Evolutionary conservation across 2,329 filamentous ascomycete species (phyloP), one percentile per base, ranked within the genome.

Genomic region (Colletotrichum sp.): DNA sequence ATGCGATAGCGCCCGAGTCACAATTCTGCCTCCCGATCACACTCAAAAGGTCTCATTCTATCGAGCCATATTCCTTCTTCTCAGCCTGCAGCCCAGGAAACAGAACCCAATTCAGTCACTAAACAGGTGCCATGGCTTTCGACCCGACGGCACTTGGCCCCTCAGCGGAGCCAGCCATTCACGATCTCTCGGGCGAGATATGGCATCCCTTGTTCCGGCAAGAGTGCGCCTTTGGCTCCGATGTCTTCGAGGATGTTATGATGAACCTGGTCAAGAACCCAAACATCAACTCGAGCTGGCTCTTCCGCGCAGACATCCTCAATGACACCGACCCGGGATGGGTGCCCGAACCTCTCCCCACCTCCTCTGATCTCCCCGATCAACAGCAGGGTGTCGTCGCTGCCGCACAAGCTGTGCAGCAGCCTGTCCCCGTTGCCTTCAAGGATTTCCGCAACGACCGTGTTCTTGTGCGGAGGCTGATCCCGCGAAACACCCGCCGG

Each of bases 401-500:
- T 21, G 78, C 82, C 21, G 61, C 61, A 67, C 63, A 48, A 68
- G 43, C n/a, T 72, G 48, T 61, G 57, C 72, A 63, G 48, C 75
- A 74, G 36, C 83, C 84, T 26, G 77, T 79, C 67, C 84, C 90
- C 10, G 83, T 88, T 43, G 84, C 86, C 60, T 90, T 93, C 78
- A 79, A 78, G 65, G 84, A 81, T 64, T 88, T 88, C 75, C 78
- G 83, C n/a, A 61, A 77, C 43, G 65, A 89, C 28, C 92, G 93
- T 78, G 92, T 92, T 2, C 88, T 98, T 24, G 90, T 98, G 9
- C 90, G 96, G 75, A 93, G 90, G 76, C 87, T 98, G 80, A 93
- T 98, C 63, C 96, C 96, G 5, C 90, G 96, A 67, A 98, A 98
- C 83, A 91, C 93, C 4, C 89, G 93, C 71, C 87, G 96, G 30